Evolutionary conservation across 2,329 filamentous ascomycete species (phyloP), one percentile per base, ranked within the genome.

Genomic region (Basipetospora sp.): DNA sequence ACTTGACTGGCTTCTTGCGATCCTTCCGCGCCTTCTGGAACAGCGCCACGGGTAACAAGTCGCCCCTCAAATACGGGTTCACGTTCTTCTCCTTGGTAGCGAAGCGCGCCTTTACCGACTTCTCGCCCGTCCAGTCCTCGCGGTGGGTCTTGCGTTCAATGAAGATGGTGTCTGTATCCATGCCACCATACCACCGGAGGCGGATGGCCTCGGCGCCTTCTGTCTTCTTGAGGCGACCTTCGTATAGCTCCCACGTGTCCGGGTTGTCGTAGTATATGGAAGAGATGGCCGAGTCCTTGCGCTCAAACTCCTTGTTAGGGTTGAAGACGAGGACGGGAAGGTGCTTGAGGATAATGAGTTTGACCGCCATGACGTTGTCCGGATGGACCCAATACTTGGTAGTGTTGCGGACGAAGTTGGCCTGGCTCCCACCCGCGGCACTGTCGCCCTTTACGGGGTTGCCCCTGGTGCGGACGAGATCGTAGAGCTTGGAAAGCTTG

Each of bases 311-410:
- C 58, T 98, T 98, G 65, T 79, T 92, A 11, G 88, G 71, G 54
- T 96, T 98, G 69, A 96, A 98, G 9, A 98, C 90, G 13, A 98
- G 69, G 8, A 98, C 90, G 0, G 90, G 90, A 44, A 98, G 68
- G 64, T 98, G 90, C 66, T 98, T 96, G 37, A 98, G 67, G 53
- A 98, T 87, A 53, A 98, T 88, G 57, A 98, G 77, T 65, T 98
- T 98, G 44, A 98, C 62, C 62, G 98, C 90, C 4, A 90, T 96
- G 49, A 98, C 90, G 53, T 98, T 98, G 59, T 96, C 90, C 3
- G 83, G 84, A 53, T 98, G 90, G 32, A 98, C 90, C 90, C 90
- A 98, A 64, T 98, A 98, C 60, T 98, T 98, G 22, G 90, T 98
- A 1, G 90, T 98, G 54, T 96, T 84, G 42, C 90, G 82, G 44